Percentiles rank a stretch among this genome's conserved stretches.
Evolutionary conservation across 345 rosid genomes (phyloP).

Genomic region (Hevea brasiliensis): DNA sequence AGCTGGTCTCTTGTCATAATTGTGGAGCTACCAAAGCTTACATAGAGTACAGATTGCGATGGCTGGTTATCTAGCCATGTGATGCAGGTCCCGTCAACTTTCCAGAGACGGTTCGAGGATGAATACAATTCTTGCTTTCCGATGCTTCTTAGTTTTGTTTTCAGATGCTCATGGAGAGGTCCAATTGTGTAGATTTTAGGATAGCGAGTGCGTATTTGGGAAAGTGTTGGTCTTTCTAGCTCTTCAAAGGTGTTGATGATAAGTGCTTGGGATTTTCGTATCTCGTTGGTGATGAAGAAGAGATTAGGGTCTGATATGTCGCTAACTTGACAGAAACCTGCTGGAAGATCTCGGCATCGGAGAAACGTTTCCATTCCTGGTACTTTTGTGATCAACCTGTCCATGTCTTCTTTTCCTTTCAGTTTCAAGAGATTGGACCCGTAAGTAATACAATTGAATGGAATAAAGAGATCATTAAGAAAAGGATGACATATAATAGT

Average conservation of each 20-base stretch:
- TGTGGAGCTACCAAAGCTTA: conserved; percentile 48
- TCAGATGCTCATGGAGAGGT: conserved; percentile 48
- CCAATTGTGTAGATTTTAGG: conserved; percentile 51
- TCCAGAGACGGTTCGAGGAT: conserved; percentile 30
- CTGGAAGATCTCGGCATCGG: conserved; percentile 53
- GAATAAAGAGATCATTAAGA: not conserved
- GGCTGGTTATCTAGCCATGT: conserved; percentile 48
- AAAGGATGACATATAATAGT: too few species aligned
- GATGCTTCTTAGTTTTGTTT: conserved; percentile 20
- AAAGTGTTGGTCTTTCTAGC: conserved; percentile 50
- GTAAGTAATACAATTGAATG: not conserved
- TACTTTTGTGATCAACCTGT: conserved; percentile 34
- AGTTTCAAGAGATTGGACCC: conserved; percentile 16
- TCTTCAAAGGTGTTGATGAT: conserved; percentile 70
- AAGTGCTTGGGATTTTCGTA: conserved; percentile 40
- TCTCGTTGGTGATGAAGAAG: conserved; percentile 22
- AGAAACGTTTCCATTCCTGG: conserved; percentile 49
- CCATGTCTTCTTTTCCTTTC: conserved; percentile 47
- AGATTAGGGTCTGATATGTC: conserved; percentile 21
- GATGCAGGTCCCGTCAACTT: conserved; percentile 41
- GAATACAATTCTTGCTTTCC: not conserved
- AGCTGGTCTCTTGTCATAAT: conserved; percentile 28
- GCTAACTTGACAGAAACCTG: conserved; percentile 32
- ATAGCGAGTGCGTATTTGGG: conserved; percentile 40
- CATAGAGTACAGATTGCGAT: conserved; percentile 37